These are phyloP conservation scores for Chlorella sp. DNA, from an alignment of 139 green algal species.

Conservation along the genomic window DNA sequence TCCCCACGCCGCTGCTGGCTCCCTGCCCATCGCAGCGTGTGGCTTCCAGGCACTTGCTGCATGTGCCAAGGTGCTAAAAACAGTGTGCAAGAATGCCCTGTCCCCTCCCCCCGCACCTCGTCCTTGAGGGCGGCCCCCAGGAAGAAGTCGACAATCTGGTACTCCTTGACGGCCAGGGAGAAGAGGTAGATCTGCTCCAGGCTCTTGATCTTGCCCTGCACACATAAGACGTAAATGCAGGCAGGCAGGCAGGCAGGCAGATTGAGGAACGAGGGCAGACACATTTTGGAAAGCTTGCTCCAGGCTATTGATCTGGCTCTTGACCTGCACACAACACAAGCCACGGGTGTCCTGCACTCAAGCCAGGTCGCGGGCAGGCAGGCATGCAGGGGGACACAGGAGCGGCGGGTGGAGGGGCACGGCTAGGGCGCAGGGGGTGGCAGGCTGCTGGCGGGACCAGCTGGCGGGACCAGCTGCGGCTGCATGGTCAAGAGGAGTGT, in stretches of 20 bases:
- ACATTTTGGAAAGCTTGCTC: too few species aligned
- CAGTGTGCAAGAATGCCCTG: background rate
- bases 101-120: background rate
- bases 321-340: slow-evolving; percentile 73
- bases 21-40: too few species aligned
- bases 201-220: slow-evolving; percentile 98
- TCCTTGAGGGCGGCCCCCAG: slow-evolving; percentile 54
- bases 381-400: background rate
- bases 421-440: too few species aligned
- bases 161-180: slow-evolving; percentile 99
- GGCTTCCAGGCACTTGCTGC: too few species aligned
- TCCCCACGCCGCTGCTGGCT: too few species aligned
- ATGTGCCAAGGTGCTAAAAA: background rate
- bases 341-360: too few species aligned
- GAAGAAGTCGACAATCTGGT: slow-evolving; percentile 95
- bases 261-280: background rate
- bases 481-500: too few species aligned
- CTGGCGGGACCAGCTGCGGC: too few species aligned
- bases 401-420: too few species aligned
- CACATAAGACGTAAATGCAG: background rate
- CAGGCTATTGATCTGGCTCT: too few species aligned
- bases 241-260: background rate
- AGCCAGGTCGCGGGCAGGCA: background rate
- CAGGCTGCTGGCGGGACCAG: too few species aligned
- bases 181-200: slow-evolving; percentile 99